Conservation (phyloP, 192 early-diverging fungal genomes). For the Chytriomyces hyalinus region DNA sequence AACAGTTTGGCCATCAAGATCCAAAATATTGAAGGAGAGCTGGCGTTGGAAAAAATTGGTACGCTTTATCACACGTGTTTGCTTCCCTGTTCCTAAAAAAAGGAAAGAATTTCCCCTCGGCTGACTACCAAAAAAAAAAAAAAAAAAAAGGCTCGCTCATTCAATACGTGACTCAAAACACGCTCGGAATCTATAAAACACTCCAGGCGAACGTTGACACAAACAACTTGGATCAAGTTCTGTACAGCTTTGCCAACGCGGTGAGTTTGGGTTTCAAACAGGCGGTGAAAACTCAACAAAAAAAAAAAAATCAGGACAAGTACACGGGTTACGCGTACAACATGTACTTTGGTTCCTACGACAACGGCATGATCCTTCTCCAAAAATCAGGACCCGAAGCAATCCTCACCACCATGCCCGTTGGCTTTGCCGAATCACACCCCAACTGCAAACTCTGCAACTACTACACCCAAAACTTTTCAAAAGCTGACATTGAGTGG, state of each 20-base stretch:
- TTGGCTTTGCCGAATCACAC: not conserved
- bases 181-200: not conserved
- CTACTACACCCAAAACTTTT: not conserved
- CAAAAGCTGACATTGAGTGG: not conserved
- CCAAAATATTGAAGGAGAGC: not conserved
- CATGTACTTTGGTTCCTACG: not conserved
- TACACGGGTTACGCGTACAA: not conserved
- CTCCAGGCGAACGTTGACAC: not conserved
- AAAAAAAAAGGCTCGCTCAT: not conserved
- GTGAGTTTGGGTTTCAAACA: not conserved
- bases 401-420: not conserved
- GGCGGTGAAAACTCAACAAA: not conserved
- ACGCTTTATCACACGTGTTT: not conserved
- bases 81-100: no score
- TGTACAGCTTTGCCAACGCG: conserved; percentile 8
- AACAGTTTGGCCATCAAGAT: conserved; percentile 23
- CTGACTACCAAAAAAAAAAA: no score
- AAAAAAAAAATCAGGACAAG: not conserved
- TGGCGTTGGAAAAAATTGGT: conserved; percentile 4
- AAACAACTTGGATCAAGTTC: not conserved
- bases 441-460: not conserved
- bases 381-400: not conserved
- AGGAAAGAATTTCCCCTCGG: no score
- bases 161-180: not conserved
- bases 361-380: not conserved